phyloP scores from a whole-genome alignment of 73 alveolate species.

The Paramecium biaurelia region DNA sequence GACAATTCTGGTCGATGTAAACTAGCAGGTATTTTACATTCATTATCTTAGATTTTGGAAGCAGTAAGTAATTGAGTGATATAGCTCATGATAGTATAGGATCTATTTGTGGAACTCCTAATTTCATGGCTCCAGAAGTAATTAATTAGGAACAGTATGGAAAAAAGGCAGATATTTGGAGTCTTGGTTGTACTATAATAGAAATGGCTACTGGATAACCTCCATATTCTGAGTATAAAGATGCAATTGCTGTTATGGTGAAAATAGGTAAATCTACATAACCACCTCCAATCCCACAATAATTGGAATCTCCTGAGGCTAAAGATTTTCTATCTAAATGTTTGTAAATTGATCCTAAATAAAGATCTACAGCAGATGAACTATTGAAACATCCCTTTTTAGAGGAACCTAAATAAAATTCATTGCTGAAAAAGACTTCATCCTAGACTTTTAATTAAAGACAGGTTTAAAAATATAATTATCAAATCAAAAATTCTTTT shows the following conservation, averaged over 20 bases:
- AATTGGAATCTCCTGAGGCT: conserved; percentile 62
- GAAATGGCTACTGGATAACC: conserved; percentile 95
- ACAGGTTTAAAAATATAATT: neutral
- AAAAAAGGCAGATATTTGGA: conserved; percentile 92
- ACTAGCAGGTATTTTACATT: conserved; percentile 58
- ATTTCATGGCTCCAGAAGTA: conserved; percentile 99
- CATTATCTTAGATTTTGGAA: conserved; percentile 71
- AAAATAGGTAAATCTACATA: conserved; percentile 56
- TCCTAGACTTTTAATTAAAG: neutral
- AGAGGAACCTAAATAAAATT: neutral
- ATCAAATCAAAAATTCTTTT: neutral
- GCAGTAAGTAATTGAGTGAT: conserved; percentile 61
- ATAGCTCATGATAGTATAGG: conserved; percentile 62
- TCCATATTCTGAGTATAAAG: conserved; percentile 77
- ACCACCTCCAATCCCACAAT: conserved; percentile 77
- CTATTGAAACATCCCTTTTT: conserved; percentile 78
- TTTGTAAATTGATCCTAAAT: conserved; percentile 69
- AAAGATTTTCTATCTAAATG: conserved; percentile 78
- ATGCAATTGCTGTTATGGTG: conserved; percentile 64
- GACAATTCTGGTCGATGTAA: conserved; percentile 70
- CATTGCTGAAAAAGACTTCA: neutral
- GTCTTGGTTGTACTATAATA: conserved; percentile 90
- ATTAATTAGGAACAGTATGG: conserved; percentile 77
- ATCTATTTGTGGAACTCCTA: conserved; percentile 90
- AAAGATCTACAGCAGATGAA: conserved; percentile 75